Conservation (phyloP, 495 filamentous ascomycete genomes). For the Achaetomiella virescens region DNA sequence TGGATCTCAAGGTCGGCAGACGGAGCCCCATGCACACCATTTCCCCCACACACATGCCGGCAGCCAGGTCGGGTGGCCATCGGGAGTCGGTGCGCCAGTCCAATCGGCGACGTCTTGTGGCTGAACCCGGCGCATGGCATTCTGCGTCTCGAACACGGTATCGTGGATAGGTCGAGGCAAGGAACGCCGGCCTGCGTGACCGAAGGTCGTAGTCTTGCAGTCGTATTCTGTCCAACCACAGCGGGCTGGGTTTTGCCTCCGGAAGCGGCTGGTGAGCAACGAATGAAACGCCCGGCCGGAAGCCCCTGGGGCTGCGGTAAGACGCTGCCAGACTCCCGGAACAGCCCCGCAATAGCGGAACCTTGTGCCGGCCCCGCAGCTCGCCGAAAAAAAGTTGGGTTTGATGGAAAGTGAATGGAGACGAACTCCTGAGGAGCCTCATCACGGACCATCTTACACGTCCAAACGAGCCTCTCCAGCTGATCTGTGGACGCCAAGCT, state of each 20-base stretch:
- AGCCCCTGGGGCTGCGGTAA: neutral
- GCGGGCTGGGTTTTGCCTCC: conserved; percentile 4
- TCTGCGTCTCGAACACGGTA: neutral
- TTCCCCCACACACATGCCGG: neutral
- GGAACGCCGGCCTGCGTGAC: neutral
- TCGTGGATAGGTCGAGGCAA: neutral
- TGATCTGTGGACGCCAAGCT: no score
- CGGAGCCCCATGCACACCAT: neutral
- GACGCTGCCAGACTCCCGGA: neutral
- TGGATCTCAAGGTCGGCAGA: neutral
- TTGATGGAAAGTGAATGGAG: neutral
- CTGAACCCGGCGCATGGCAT: neutral
- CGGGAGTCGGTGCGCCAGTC: neutral
- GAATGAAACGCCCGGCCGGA: conserved; percentile 7
- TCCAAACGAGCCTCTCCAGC: no score
- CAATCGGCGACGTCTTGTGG: conserved; percentile 2
- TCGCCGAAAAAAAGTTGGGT: neutral
- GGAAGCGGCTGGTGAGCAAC: conserved; percentile 7
- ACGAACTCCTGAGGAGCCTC: neutral
- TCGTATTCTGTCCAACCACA: conserved; percentile 45
- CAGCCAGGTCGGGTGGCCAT: neutral
- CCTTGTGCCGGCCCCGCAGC: neutral
- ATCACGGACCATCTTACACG: neutral
- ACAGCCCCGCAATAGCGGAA: neutral
- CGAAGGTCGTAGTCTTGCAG: neutral